Conservation (phyloP, 1,284 basidiomycete genomes). For the Mycosarcoma maydis region DNA sequence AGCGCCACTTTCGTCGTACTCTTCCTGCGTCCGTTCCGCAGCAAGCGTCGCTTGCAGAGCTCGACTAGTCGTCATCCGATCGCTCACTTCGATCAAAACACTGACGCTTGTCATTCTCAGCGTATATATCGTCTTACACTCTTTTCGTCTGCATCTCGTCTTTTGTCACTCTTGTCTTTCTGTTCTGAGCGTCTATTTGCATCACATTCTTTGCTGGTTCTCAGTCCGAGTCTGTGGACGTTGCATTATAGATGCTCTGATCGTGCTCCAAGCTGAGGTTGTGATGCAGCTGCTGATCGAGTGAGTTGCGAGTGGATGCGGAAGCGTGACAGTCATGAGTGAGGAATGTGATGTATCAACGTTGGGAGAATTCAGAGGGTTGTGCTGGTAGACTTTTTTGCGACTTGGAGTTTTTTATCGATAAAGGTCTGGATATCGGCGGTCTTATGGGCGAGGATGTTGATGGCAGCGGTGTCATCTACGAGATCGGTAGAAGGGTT, state of each 20-base stretch:
- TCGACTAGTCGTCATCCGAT: conserved; percentile 2
- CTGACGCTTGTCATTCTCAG: too few relatives aligned
- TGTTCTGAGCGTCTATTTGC: conserved; percentile 1
- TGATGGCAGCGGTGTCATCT: conserved; percentile 23
- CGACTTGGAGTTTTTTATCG: conserved; percentile 14
- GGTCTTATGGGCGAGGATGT: conserved; percentile 21
- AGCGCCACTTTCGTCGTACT: conserved; percentile 26
- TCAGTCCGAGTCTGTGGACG: too few relatives aligned
- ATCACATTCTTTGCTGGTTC: conserved; percentile 12
- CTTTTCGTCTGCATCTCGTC: conserved; percentile 5
- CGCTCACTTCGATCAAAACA: too few relatives aligned
- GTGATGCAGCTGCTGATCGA: too few relatives aligned
- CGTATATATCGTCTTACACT: background rate
- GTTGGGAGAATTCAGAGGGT: too few relatives aligned
- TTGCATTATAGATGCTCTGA: background rate
- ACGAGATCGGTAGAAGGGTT: background rate
- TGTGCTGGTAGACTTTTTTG: background rate
- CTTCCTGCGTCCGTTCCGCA: conserved; percentile 4
- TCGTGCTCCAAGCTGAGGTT: background rate
- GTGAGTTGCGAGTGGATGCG: too few relatives aligned
- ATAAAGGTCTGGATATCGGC: conserved; percentile 19
- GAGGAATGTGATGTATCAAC: too few relatives aligned
- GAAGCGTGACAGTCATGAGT: too few relatives aligned
- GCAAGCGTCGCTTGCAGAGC: conserved; percentile 3
- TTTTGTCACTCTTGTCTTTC: conserved; percentile 4